These are phyloP conservation scores for Cyclaneusma minus DNA, from an alignment of 2,329 filamentous ascomycete species.

Conservation along the genomic window DNA sequence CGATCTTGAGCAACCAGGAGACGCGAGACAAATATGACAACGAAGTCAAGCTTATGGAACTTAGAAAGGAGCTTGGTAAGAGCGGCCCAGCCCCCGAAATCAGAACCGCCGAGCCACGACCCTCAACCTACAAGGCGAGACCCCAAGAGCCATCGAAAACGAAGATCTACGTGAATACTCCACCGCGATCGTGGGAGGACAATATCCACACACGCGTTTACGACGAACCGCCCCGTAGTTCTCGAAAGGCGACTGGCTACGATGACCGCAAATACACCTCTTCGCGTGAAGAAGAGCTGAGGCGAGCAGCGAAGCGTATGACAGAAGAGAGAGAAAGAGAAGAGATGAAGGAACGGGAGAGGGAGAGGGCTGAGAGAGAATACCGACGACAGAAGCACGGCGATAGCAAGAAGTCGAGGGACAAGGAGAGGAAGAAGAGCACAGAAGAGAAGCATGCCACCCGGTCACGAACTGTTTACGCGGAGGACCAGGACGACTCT, in stretches of 20 bases:
- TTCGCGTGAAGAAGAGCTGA: constrained; percentile 18
- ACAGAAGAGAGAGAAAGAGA: constrained; percentile 15
- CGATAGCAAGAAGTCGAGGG: constrained; percentile 20
- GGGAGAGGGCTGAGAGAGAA: constrained; percentile 16
- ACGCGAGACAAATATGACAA: constrained; percentile 67
- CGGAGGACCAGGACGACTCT: constrained; percentile 9
- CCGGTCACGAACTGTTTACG: constrained; percentile 8
- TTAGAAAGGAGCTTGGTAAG: constrained; percentile 31
- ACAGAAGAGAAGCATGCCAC: constrained; percentile 15
- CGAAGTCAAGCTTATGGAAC: constrained; percentile 51
- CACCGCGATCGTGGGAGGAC: constrained; percentile 29
- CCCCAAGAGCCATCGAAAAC: constrained; percentile 19
- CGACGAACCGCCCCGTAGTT: constrained; percentile 23
- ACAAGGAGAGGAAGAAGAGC: constrained; percentile 23
- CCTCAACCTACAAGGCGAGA: constrained; percentile 22
- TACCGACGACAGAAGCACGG: constrained; percentile 13
- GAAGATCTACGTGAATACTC: too few relatives aligned
- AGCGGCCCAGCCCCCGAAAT: constrained; percentile 29
- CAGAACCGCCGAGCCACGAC: constrained; percentile 32
- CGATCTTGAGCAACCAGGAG: constrained; percentile 66
- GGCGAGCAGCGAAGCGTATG: constrained; percentile 16
- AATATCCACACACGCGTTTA: constrained; percentile 25
- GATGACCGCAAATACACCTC: constrained; percentile 19
- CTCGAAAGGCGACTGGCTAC: constrained; percentile 32
- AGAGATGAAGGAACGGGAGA: constrained; percentile 16